Evolutionary conservation across 2,329 filamentous ascomycete genomes (phyloP), one percentile per base, ranked within the genome.

Genomic region (Ploettnerulaceae sp.): DNA sequence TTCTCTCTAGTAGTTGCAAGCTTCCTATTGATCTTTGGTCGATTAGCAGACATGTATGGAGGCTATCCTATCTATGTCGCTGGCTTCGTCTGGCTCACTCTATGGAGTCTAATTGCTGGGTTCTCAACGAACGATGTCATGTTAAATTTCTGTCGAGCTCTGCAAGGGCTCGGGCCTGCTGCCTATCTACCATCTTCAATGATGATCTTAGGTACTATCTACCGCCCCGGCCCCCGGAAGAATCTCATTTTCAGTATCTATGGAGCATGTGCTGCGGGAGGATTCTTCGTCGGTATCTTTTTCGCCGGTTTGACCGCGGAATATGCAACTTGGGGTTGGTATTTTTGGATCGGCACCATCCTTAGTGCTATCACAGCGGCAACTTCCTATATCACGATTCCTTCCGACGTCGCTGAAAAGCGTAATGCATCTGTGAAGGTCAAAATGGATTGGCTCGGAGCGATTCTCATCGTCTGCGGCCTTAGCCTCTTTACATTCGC

Each of bases 81-180:
- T 21, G 82, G 82, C 3, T 68, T 80, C 21, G 53, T 68, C 31
- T 86, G 86, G 86, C 75, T 88, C 40, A 64, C 78, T 6, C 52
- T 82, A 28, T 90, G 85, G 78, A 81, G 78, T 7, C 66, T 90
- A 43, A 68, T 88, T 44, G 77, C 76, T 12, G 86, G 86, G 8
- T 87, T 90, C 66, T 82, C 80, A 48, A 68, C 70, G 44, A 82
- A 77, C 64, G 75, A 81, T 49, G 64, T 79, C 40, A 86, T 89
- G 81, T 71, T 90, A 51, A 83, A 88, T 55, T 70, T 84, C 45
- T 86, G 81, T 60, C 81, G 86, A 42, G 85, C 85, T 7, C 67
- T 89, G 33, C 84, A 89, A 64, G 86, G 86, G 0, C 66, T 91
- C 7, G 86, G 84, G 0, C 75, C 83, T 1, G 83, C 85, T 1